Percentiles rank a stretch among this genome's conserved stretches.
Evolutionary conservation across 495 filamentous ascomycete species (phyloP).

Genomic region (Aspergillus cavernicola): DNA sequence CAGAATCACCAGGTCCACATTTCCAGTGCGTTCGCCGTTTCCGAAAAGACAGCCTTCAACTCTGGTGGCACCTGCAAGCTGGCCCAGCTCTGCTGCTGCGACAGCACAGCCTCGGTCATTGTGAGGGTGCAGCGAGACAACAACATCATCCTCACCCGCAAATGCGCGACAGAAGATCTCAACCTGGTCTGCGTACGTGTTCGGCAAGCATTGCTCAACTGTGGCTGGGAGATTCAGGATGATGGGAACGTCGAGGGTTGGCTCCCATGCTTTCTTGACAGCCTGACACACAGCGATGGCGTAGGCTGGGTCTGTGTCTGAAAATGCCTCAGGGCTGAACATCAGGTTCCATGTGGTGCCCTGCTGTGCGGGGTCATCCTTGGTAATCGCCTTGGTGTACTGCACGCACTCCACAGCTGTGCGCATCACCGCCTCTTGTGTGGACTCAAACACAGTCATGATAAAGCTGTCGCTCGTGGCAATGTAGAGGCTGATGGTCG

Average conservation of each 20-base stretch:
- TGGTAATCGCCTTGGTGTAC: conserved; percentile 74
- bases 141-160: conserved; percentile 62
- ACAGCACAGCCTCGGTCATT: conserved; percentile 83
- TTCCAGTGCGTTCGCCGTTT: conserved; percentile 86
- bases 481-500: conserved; percentile 79
- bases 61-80: conserved; percentile 83
- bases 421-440: conserved; percentile 66
- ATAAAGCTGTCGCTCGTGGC: conserved; percentile 82
- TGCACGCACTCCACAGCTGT: conserved; percentile 74
- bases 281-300: conserved; percentile 77
- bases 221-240: conserved; percentile 92
- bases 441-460: conserved; percentile 71
- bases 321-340: conserved; percentile 87
- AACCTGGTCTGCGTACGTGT: conserved; percentile 87
- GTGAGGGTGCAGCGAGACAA: conserved; percentile 74
- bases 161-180: conserved; percentile 80
- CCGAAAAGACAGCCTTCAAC: conserved; percentile 89
- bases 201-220: conserved; percentile 83
- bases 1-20: conserved; percentile 90
- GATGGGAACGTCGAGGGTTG: conserved; percentile 67
- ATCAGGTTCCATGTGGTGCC: conserved; percentile 76
- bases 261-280: conserved; percentile 81
- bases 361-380: conserved; percentile 67
- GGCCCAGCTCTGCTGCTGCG: conserved; percentile 77
- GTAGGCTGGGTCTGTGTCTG: conserved; percentile 70